phyloP scores from a whole-genome alignment of 164 flowering plant genomes.

The Annona squamosa region DNA sequence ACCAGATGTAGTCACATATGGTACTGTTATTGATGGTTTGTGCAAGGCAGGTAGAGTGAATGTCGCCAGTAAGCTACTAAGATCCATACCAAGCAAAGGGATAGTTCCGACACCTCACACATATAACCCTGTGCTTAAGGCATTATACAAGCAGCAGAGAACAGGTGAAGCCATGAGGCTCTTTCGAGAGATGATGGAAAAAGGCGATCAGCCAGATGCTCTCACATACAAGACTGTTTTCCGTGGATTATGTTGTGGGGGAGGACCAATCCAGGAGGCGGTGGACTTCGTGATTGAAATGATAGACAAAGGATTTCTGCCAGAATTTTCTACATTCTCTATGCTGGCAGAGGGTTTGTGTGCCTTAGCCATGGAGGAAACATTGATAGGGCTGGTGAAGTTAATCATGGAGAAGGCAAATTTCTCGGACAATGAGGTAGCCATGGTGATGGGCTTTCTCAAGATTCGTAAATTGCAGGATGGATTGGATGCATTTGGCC shows the following conservation, averaged over 20 bases:
- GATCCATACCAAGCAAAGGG: constrained; percentile 64
- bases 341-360: constrained; percentile 82
- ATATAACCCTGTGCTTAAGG: constrained; percentile 73
- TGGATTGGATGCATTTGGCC: constrained; percentile 63
- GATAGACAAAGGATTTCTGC: constrained; percentile 61
- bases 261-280: constrained; percentile 81
- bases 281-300: constrained; percentile 66
- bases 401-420: constrained; percentile 52
- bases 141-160: constrained; percentile 47
- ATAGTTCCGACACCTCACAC: constrained; percentile 57
- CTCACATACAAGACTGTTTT: constrained; percentile 64
- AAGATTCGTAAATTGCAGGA: constrained; percentile 61
- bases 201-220: constrained; percentile 67
- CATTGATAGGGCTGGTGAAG: constrained; percentile 47
- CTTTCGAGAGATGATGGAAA: constrained; percentile 76
- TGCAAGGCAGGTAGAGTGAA: constrained; percentile 70
- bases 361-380: constrained; percentile 69
- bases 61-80: constrained; percentile 54
- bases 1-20: constrained; percentile 76
- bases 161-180: constrained; percentile 63
- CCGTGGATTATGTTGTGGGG: constrained; percentile 74
- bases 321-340: constrained; percentile 58
- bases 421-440: constrained; percentile 41
- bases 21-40: constrained; percentile 64
- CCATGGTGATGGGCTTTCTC: constrained; percentile 62